Conservation (phyloP, 495 filamentous ascomycete species). For the Trichoderma gamsii region DNA sequence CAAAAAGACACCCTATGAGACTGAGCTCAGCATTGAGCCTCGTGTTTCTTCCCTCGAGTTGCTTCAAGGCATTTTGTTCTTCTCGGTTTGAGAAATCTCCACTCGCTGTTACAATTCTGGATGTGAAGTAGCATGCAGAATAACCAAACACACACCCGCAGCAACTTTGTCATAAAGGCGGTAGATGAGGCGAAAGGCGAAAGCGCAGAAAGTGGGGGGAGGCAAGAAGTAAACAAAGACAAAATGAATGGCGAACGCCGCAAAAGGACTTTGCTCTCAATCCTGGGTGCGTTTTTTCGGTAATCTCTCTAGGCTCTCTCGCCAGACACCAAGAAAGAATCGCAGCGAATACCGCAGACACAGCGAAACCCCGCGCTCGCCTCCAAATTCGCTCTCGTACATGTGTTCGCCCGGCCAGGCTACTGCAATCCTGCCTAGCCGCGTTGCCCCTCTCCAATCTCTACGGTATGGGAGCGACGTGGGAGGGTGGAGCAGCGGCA, state of each 20-base stretch:
- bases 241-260: not conserved
- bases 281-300: too few species aligned
- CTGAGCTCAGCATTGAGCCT: not conserved
- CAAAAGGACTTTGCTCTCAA: not conserved
- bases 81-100: not conserved
- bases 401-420: not conserved
- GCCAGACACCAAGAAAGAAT: not conserved
- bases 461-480: not conserved
- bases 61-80: not conserved
- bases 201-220: not conserved
- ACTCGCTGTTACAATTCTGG: not conserved
- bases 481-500: conserved; percentile 2
- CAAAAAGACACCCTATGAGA: not conserved
- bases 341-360: not conserved
- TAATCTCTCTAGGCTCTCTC: too few species aligned
- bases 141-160: not conserved
- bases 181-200: not conserved
- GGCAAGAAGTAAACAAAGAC: not conserved
- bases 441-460: not conserved
- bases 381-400: not conserved
- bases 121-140: not conserved
- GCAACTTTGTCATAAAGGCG: not conserved
- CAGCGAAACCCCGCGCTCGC: not conserved
- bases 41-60: not conserved
- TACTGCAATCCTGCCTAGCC: not conserved